Evolutionary conservation across 2,329 filamentous ascomycete genomes (phyloP), one percentile per base, ranked within the genome.

Genomic region (Colletotrichum sp.): DNA sequence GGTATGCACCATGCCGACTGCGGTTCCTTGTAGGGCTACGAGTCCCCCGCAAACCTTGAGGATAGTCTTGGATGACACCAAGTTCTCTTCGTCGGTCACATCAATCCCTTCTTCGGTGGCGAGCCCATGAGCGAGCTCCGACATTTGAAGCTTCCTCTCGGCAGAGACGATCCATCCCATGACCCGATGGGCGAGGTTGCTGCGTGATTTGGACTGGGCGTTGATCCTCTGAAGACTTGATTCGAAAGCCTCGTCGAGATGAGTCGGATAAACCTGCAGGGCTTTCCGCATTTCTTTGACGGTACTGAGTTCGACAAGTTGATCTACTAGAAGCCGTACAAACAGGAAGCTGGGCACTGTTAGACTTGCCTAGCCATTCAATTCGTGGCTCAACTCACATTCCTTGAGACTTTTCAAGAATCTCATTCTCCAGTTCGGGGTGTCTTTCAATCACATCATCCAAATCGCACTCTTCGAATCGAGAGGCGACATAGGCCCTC

Each of bases 171-270:
- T 43, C 38, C 38, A 43, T 6, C 38, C 38, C 38, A 43, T 43
- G 0, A 43, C 38, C 18, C 3, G 38, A 1, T 2, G 3, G 12
- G 38, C 38, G 0, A 43, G 38, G 3, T 9, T 3, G 38, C 38
- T 2, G 38, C 2, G 38, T 43, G 38, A n/a, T 43, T 43, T 3
- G 3, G 38, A 43, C 18, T 43, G 38, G 18, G 18, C 2, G 0
- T n/a, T 0, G 8, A 43, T 43, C 6, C 38, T 43, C 18, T 43
- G 38, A 10, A 43, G 38, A 1, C 18, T 43, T 1, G 38, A 43
- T 12, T 43, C 38, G 18, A 43, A 43, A 4, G 38, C 38, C 1
- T 43, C 18, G 0, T 43, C 9, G 1, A 43, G 38, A 18, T 43
- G 38, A 1, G 1, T 43, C 0, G 38, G 38, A 3, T 3, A 43